These are phyloP conservation scores for Oryza brachyantha DNA, from an alignment of 176 grass and related monocot genomes.

Conservation along the genomic window DNA sequence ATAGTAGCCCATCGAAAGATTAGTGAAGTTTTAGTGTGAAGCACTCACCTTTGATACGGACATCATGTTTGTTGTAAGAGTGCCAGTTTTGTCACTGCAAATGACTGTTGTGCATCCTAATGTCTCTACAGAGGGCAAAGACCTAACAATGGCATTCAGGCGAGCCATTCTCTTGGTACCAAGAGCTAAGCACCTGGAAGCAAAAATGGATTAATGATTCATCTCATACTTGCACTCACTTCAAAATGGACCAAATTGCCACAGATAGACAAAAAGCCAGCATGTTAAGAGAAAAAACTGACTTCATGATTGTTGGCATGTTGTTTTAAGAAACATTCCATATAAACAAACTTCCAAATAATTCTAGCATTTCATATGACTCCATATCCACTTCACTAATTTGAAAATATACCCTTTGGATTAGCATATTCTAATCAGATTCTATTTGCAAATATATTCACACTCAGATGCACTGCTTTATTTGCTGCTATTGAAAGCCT, in stretches of 20 bases:
- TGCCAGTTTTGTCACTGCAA: conserved; percentile 98
- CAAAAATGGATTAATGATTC: conserved; percentile 17
- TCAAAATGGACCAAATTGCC: conserved; percentile 3
- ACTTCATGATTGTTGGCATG: neutral
- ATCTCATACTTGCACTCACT: neutral
- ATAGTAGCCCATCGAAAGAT: conserved; percentile 24
- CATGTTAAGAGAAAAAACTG: neutral
- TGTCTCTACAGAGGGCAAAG: conserved; percentile 94
- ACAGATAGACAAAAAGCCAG: neutral
- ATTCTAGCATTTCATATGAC: neutral
- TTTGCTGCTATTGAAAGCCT: neutral
- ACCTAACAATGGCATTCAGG: conserved; percentile 90
- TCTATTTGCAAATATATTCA: neutral
- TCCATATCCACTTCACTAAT: neutral
- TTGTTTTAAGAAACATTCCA: neutral
- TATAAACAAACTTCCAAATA: conserved; percentile 10
- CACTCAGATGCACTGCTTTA: neutral
- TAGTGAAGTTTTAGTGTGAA: neutral
- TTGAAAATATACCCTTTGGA: neutral
- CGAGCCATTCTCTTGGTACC: conserved; percentile 99
- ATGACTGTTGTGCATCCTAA: conserved; percentile 98
- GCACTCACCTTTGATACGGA: conserved; percentile 89
- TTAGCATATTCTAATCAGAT: neutral
- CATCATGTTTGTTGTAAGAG: conserved; percentile 99
- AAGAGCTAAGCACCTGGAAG: conserved; percentile 90